These are phyloP conservation scores for Moesziomyces globuligerus DNA, from an alignment of 1,284 basidiomycete genomes.

Conservation along the genomic window DNA sequence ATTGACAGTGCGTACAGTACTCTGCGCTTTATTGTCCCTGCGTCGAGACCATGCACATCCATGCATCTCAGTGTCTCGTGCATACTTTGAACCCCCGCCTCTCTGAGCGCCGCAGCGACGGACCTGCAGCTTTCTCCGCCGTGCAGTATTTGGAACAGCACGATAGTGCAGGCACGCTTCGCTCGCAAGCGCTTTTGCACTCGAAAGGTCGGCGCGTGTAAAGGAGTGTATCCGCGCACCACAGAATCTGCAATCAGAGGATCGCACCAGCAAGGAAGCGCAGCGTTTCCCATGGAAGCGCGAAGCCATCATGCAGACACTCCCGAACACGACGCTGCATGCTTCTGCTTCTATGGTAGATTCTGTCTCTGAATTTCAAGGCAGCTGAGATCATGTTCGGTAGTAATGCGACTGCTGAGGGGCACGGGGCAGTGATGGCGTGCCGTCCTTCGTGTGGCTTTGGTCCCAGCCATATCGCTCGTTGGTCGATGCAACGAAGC, in stretches of 20 bases:
- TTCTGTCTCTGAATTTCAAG: not conserved
- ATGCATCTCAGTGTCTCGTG: not conserved
- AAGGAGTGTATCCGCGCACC: too few species aligned
- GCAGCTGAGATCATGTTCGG: not conserved
- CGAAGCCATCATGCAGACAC: not conserved
- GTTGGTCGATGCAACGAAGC: slow-evolving; percentile 25
- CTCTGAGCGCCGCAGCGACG: too few species aligned
- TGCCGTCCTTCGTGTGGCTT: not conserved
- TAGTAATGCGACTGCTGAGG: slow-evolving; percentile 22
- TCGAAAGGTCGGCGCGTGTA: too few species aligned
- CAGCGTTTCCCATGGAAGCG: not conserved
- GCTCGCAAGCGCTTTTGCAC: too few species aligned
- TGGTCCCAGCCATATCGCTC: slow-evolving; percentile 21
- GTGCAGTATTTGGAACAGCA: too few species aligned
- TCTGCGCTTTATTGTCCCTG: not conserved
- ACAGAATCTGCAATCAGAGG: too few species aligned
- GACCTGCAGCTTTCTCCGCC: too few species aligned
- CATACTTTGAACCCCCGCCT: not conserved
- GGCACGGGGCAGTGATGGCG: slow-evolving; percentile 3
- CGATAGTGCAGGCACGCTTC: too few species aligned
- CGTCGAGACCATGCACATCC: not conserved
- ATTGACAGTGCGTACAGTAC: too few species aligned
- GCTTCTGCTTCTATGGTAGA: not conserved
- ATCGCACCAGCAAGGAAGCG: too few species aligned
- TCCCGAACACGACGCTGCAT: not conserved